Conservation (phyloP, 2,329 filamentous ascomycete genomes). For the Cladosporium phlei region DNA sequence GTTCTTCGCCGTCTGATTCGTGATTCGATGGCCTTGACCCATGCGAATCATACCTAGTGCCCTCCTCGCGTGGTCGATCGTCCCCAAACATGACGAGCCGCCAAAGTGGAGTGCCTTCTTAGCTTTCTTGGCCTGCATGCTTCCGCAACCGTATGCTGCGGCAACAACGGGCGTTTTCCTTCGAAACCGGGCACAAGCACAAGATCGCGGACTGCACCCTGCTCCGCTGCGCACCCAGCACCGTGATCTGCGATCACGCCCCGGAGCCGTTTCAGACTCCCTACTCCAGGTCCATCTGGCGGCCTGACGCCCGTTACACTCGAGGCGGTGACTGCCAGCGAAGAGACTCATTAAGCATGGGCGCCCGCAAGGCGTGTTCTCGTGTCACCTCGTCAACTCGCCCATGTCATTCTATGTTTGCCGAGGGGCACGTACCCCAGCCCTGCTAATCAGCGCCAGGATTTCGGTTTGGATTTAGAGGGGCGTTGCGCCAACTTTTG, state of each 20-base stretch:
- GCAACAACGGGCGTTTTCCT: not conserved
- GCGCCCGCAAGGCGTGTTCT: conserved; percentile 15
- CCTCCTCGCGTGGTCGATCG: conserved; percentile 9
- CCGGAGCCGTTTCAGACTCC: conserved; percentile 6
- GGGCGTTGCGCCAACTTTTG: too few relatives aligned
- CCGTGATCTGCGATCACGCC: conserved; percentile 6
- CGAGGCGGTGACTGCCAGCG: conserved; percentile 8
- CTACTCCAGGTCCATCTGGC: not conserved
- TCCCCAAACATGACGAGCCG: conserved; percentile 9
- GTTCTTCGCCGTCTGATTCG: not conserved
- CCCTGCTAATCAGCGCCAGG: conserved; percentile 3
- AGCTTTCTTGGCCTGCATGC: not conserved
- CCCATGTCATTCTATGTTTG: conserved; percentile 1
- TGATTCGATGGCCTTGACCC: conserved; percentile 1
- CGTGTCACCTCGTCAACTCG: not conserved
- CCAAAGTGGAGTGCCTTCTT: not conserved
- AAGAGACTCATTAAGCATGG: not conserved
- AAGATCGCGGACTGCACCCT: too few relatives aligned
- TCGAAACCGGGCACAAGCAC: conserved; percentile 11
- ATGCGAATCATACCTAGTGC: conserved; percentile 13
- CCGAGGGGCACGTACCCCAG: conserved; percentile 11
- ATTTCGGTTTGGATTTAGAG: conserved; percentile 9
- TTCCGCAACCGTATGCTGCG: too few relatives aligned
- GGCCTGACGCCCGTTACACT: conserved; percentile 11
- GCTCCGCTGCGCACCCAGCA: too few relatives aligned